These are phyloP conservation scores for Neofusicoccum ribis DNA, from an alignment of 2,329 filamentous ascomycete genomes.

Conservation along the genomic window DNA sequence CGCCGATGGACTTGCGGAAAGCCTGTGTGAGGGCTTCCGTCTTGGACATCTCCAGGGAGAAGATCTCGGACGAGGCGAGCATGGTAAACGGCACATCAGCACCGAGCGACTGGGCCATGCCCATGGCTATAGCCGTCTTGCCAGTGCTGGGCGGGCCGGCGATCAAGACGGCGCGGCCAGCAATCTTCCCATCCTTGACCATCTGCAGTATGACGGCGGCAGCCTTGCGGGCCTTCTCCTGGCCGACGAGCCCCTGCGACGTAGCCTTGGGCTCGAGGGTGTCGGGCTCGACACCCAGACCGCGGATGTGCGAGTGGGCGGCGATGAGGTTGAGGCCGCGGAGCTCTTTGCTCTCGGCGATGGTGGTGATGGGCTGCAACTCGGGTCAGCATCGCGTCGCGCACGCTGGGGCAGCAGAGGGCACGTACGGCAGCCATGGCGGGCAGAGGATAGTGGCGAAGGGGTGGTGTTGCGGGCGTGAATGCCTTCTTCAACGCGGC, in stretches of 20 bases:
- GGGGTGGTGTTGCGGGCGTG: background rate
- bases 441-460: background rate
- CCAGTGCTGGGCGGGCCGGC: conserved; percentile 95
- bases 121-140: conserved; percentile 98
- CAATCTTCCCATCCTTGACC: conserved; percentile 99
- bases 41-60: conserved; percentile 99
- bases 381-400: background rate
- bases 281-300: conserved; percentile 88
- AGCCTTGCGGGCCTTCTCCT: conserved; percentile 94
- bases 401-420: background rate
- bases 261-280: conserved; percentile 81
- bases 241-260: conserved; percentile 92
- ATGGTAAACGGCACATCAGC: conserved; percentile 95
- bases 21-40: conserved; percentile 97
- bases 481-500: background rate
- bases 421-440: conserved; percentile 19
- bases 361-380: conserved; percentile 67
- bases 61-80: conserved; percentile 94
- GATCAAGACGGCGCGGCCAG: conserved; percentile 89
- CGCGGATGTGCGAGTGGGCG: conserved; percentile 96
- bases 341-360: conserved; percentile 94
- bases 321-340: conserved; percentile 96
- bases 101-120: conserved; percentile 94
- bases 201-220: conserved; percentile 96
- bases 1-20: conserved; percentile 98